Base-by-base conservation (phyloP, 1,284 basidiomycete genomes). In the Leccinum fallax region DNA sequence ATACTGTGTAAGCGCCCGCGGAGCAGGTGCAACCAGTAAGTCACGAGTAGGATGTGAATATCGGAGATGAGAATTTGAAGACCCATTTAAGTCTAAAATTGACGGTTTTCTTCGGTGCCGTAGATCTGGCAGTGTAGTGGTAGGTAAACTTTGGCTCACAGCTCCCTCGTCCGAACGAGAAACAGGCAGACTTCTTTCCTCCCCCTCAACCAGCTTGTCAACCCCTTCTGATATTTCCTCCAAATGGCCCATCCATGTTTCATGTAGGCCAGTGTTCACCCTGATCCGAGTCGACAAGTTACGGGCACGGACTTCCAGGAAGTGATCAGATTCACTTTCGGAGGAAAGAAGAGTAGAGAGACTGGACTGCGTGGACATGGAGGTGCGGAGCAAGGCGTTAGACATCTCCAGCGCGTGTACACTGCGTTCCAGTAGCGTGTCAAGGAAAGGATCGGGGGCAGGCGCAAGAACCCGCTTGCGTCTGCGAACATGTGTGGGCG, bases 391-490 rank as follows among this genome's bases (percentile, higher is more conserved):
- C 19, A 93, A 79, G 4, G 85, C 81, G 64, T 93, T 93, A 8
- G 91, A 93, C 79, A 92, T 86, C 72, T 93, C 92, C 9, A 93
- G 79, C 4, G 92, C 92, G 74, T 91, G 86, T 16, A 93, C 88
- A 65, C 89, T 92, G 63, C 91, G 84, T 64, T 86, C 89, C 4
- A 93, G 81, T 15, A 93, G 79, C n/a, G 87, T 83, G 74, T 92
- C 90, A 24, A 93, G 81, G 67, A 84, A 86, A 24, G 79, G 76
- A 64, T 81, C 79, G 24, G 69, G 68, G 4, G 70, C 52, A 57
- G 58, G 55, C 21, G 36, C 34, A 57, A 58, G 40, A 11, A 34
- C 54, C 13, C 65, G 69, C 55, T 67, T 71, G 57, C 69, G 72
- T 53, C 66, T 71, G 55, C 71, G 70, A 58, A 57, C 54, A 36